Conservation (phyloP, 2,329 filamentous ascomycete genomes). For the Diaporthe sp. region DNA sequence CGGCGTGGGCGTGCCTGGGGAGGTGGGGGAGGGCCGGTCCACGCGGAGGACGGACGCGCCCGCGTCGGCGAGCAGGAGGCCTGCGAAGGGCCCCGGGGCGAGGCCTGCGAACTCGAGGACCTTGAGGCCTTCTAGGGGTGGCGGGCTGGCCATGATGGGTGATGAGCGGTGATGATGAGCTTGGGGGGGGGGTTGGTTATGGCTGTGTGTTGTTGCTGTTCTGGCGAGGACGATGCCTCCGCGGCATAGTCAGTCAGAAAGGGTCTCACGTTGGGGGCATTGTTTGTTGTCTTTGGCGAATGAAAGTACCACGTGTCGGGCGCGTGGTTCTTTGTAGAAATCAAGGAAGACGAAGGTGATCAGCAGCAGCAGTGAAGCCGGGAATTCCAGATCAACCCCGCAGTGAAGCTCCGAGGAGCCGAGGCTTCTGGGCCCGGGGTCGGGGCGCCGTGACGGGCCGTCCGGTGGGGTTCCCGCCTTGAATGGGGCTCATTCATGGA, state of each 20-base stretch:
- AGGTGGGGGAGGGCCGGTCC: conserved; percentile 68
- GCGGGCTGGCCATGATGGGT: conserved; percentile 52
- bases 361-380: not conserved
- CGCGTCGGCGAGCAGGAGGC: conserved; percentile 89
- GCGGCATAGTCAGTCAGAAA: not conserved
- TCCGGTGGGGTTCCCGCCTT: not conserved
- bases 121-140: conserved; percentile 65
- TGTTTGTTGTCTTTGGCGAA: not conserved
- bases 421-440: conserved; percentile 16
- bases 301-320: not conserved
- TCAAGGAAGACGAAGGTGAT: not conserved
- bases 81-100: conserved; percentile 85
- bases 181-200: not conserved
- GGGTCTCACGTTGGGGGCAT: not conserved
- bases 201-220: not conserved
- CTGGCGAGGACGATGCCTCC: not conserved
- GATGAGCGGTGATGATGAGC: not conserved
- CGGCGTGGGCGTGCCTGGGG: conserved; percentile 57
- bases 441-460: conserved; percentile 12
- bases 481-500: not conserved
- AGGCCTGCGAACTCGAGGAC: conserved; percentile 73
- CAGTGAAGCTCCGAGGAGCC: conserved; percentile 15
- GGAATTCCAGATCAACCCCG: conserved; percentile 6
- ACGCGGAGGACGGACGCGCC: conserved; percentile 90
- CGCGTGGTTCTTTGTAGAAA: not conserved